phyloP scores from a whole-genome alignment of 169 alveolate species.

The Plasmodium knowlesi region DNA sequence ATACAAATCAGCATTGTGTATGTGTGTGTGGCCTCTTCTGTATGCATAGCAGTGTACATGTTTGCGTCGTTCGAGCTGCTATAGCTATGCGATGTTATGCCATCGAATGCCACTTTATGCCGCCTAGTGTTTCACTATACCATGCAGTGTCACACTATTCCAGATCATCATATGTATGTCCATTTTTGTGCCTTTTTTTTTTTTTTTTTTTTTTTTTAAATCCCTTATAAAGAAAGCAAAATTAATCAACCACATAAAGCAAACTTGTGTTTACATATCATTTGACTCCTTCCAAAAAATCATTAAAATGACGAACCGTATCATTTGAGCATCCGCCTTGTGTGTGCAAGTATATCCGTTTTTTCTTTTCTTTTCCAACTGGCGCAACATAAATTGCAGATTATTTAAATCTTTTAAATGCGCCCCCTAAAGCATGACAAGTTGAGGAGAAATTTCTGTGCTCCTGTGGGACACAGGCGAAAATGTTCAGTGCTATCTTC shows the following conservation, averaged over 20 bases:
- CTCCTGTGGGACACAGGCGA: not conserved
- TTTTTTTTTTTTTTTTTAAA: slow-evolving; percentile 13
- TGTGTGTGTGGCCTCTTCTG: not conserved
- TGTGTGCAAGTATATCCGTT: not conserved
- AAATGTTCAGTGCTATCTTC: not conserved
- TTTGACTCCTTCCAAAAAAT: not conserved
- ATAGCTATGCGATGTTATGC: not conserved
- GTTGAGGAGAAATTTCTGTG: not conserved
- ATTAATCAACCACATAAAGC: not conserved
- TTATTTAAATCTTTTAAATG: not conserved
- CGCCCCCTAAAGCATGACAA: not conserved
- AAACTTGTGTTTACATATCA: not conserved
- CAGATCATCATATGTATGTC: not conserved
- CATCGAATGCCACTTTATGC: not conserved
- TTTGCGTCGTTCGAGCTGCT: not conserved
- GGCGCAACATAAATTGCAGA: not conserved
- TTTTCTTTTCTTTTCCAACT: slow-evolving; percentile 12
- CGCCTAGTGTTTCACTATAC: not conserved
- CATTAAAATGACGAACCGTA: not conserved
- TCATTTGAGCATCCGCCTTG: not conserved
- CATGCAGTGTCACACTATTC: not conserved
- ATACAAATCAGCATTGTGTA: not conserved
- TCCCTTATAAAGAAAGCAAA: slow-evolving; percentile 12
- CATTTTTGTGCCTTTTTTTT: slow-evolving; percentile 4
- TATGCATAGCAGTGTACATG: not conserved